These are phyloP conservation scores for Spizellomyces punctatus DNA, from an alignment of 192 early-diverging fungal genomes.

Conservation along the genomic window DNA sequence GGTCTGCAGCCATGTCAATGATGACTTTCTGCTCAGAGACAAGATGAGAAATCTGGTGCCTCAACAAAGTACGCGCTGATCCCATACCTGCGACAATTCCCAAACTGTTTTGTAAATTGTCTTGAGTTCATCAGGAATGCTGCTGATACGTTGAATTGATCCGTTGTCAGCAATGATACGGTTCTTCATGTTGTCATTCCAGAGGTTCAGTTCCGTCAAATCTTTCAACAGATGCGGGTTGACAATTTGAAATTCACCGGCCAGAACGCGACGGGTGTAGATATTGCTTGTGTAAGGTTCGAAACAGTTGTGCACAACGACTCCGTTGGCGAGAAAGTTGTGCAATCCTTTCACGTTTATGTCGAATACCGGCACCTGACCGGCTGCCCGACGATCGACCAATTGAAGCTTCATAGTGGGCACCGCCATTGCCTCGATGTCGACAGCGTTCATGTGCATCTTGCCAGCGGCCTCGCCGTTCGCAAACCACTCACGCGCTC, in stretches of 20 bases:
- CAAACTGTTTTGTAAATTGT: conserved; percentile 97
- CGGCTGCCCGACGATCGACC: neutral
- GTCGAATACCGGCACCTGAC: conserved; percentile 48
- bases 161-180: conserved; percentile 91
- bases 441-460: too few species aligned
- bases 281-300: conserved; percentile 80
- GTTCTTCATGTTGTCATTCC: conserved; percentile 94
- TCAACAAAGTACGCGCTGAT: neutral
- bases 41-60: neutral
- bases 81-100: conserved; percentile 69
- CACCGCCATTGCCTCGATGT: too few species aligned
- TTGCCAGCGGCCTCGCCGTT: too few species aligned
- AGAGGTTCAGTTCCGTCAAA: conserved; percentile 87
- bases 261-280: conserved; percentile 93
- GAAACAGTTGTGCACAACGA: conserved; percentile 22
- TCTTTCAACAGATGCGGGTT: conserved; percentile 96
- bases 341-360: conserved; percentile 56
- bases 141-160: conserved; percentile 75
- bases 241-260: conserved; percentile 98
- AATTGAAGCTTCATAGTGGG: too few species aligned
- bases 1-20: conserved; percentile 96
- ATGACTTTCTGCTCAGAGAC: conserved; percentile 59
- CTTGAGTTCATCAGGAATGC: conserved; percentile 87
- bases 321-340: conserved; percentile 26
- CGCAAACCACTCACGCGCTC: too few species aligned